phyloP scores from a whole-genome alignment of 2,329 filamentous ascomycete species.

The Aaosphaeria pasadenensis region DNA sequence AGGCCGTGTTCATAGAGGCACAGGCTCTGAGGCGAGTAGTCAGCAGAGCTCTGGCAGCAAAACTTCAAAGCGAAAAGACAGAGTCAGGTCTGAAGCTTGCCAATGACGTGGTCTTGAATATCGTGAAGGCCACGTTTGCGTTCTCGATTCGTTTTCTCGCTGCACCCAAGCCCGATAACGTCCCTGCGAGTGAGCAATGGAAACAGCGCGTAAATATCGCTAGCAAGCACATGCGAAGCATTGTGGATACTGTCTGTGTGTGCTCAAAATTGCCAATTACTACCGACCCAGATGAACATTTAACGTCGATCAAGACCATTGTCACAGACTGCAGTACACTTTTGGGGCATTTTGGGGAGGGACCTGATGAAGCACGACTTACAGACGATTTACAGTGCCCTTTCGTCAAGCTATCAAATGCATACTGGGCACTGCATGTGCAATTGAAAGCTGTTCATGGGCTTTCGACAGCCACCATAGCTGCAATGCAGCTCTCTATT shows the following conservation, averaged over 20 bases:
- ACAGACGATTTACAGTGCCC: conserved; percentile 16
- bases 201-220: conserved; percentile 20
- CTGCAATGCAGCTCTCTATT: conserved; percentile 62
- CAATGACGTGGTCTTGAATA: no score
- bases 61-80: no score
- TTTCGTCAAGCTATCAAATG: conserved; percentile 66
- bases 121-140: no score
- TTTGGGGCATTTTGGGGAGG: conserved; percentile 19
- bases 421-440: conserved; percentile 65
- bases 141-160: no score
- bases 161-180: conserved; percentile 8
- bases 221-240: conserved; percentile 29
- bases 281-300: conserved; percentile 18
- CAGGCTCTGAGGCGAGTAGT: conserved; percentile 31
- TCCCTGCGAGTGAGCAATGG: conserved; percentile 14
- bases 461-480: conserved; percentile 47
- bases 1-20: conserved; percentile 34
- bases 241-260: conserved; percentile 32
- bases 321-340: conserved; percentile 31
- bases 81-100: no score
- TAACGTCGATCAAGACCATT: conserved; percentile 28
- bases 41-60: conserved; percentile 9
- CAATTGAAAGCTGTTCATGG: conserved; percentile 47
- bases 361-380: background rate
- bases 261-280: conserved; percentile 25